Conservation (phyloP, 805 yeast genomes). For the Phaffomyces thermotolerans region DNA sequence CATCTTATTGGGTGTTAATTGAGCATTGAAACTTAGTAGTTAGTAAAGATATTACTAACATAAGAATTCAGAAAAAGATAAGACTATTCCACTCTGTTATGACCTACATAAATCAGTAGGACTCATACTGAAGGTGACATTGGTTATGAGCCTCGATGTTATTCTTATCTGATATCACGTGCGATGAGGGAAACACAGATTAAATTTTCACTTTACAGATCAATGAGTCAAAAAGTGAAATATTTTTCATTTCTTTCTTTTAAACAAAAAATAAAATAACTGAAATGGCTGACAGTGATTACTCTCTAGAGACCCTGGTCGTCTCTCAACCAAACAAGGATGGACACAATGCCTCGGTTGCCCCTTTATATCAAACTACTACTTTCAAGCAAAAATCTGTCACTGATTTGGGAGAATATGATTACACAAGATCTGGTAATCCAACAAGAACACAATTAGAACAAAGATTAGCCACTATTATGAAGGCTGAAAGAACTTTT, state of each 20-base stretch:
- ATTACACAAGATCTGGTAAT: constrained; percentile 87
- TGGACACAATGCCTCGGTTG: constrained; percentile 70
- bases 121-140: no score
- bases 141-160: no score
- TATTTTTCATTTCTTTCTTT: not conserved
- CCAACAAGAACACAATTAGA: constrained; percentile 85
- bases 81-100: no score
- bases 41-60: no score
- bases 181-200: no score
- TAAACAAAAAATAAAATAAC: not conserved
- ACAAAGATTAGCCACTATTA: constrained; percentile 66
- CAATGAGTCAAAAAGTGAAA: not conserved
- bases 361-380: constrained; percentile 91
- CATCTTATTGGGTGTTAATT: no score
- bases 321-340: constrained; percentile 38
- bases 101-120: no score
- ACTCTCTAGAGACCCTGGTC: constrained; percentile 12
- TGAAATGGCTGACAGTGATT: constrained; percentile 4
- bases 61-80: no score
- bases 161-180: no score
- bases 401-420: constrained; percentile 72
- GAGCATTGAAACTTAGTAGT: no score
- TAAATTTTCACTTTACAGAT: no score
- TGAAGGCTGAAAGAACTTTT: constrained; percentile 67
- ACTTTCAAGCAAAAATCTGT: constrained; percentile 80